A percentile compares a stretch with the other conserved stretches of the same genome.
phyloP scores from a whole-genome alignment of 306 rosid species.

The Quercus ilex region DNA sequence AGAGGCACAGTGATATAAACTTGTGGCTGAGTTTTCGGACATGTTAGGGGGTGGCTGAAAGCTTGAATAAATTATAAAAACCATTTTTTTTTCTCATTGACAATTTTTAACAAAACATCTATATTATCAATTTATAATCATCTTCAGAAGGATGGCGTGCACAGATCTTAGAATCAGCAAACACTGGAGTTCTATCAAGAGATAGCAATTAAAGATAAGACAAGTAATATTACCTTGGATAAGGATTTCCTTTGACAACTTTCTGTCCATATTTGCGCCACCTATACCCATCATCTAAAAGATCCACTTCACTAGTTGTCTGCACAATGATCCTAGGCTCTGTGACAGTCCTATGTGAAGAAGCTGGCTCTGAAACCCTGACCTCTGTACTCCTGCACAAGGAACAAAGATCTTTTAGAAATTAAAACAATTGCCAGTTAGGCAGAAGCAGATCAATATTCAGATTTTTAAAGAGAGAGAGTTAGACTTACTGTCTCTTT shows the following conservation, averaged over 20 bases:
- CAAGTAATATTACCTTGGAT: slow-evolving; percentile 60
- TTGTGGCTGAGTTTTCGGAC: background rate
- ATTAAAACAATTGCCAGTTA: background rate
- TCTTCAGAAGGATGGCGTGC: background rate
- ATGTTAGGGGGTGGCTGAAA: background rate
- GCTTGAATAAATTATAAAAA: background rate
- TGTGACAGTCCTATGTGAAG: slow-evolving; percentile 67
- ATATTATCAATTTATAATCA: background rate
- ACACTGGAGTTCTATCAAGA: background rate
- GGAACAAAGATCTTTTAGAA: background rate
- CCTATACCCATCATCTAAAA: slow-evolving; percentile 79
- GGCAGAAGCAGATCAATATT: background rate
- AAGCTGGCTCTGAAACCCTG: slow-evolving; percentile 41
- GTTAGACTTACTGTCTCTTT: slow-evolving; percentile 54
- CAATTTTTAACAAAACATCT: background rate
- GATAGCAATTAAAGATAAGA: slow-evolving; percentile 15
- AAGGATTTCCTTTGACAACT: slow-evolving; percentile 79
- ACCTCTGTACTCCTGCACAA: slow-evolving; percentile 55
- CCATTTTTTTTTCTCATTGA: background rate
- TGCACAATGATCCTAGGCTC: slow-evolving; percentile 86
- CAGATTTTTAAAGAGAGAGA: background rate
- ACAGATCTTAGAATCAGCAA: background rate
- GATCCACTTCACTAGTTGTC: slow-evolving; percentile 86
- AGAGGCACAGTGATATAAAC: background rate
- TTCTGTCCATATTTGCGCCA: slow-evolving; percentile 92